phyloP scores from a whole-genome alignment of 2,329 filamentous ascomycete genomes.

The Cladophialophora yegresii region DNA sequence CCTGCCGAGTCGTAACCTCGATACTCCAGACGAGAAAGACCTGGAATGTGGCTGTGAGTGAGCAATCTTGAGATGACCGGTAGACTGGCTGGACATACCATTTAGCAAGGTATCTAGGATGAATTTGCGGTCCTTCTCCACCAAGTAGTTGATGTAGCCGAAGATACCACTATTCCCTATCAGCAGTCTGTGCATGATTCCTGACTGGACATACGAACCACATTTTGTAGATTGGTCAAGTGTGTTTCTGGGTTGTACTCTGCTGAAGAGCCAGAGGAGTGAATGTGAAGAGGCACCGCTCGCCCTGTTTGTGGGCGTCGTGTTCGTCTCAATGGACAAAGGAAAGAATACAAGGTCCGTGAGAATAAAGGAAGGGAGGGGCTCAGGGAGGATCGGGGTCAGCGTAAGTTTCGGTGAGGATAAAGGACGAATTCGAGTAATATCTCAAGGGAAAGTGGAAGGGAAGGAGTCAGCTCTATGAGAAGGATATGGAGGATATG shows the following conservation, averaged over 20 bases:
- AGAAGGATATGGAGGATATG: constrained; percentile 1
- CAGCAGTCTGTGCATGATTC: not conserved
- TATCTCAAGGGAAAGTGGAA: not conserved
- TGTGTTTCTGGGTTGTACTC: not conserved
- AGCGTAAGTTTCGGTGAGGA: not conserved
- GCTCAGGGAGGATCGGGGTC: constrained; percentile 6
- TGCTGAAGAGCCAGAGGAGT: not conserved
- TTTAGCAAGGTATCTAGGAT: constrained; percentile 96
- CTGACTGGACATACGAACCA: constrained; percentile 22
- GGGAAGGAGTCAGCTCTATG: not conserved
- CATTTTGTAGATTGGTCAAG: constrained; percentile 22
- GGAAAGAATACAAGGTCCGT: constrained; percentile 6
- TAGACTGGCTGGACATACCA: constrained; percentile 60
- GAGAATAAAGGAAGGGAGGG: constrained; percentile 23
- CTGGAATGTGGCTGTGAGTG: constrained; percentile 50
- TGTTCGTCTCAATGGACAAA: constrained; percentile 20
- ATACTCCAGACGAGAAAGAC: constrained; percentile 94
- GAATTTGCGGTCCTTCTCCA: constrained; percentile 97
- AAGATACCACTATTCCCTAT: constrained; percentile 73
- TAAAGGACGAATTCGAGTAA: too few species aligned
- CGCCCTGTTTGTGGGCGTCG: constrained; percentile 4
- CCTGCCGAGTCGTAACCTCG: constrained; percentile 98
- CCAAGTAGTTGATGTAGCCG: constrained; percentile 98
- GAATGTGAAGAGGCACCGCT: constrained; percentile 9
- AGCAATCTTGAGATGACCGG: not conserved